Base-by-base conservation (phyloP, 169 alveolate species). In the Plasmodium gonderi region DNA sequence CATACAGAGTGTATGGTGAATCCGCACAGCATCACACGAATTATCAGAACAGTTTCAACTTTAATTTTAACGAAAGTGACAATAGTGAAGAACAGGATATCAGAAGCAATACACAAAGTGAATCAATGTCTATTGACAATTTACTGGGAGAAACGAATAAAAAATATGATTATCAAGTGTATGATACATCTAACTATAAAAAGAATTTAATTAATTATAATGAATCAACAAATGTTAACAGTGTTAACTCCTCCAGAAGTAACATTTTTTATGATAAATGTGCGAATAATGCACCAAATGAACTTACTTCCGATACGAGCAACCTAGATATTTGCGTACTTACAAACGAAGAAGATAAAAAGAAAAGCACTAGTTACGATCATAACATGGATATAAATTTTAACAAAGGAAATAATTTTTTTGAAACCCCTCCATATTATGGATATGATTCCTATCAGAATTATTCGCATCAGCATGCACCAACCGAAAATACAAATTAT, bases 31-130 rank as follows among this genome's bases (percentile, higher is more conserved):
- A 85, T 44, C 8, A 49, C 26, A 40, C 23, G 7, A 38, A n/a
- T 51, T 26, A 54, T 4, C 31, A 75, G 14, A 74, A 85, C 33
- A 75, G 44, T 33, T 85, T 85, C 65, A 38, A 38, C 33, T 85
- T 85, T 75, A 76, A 38, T 54, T 85, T 85, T 75, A 76, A 85
- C 40, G 92, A 85, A 33, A 85, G 87, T 31, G 92, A 85, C 26
- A 64, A 85, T 60, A 78, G 79, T 38, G 68, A 38, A 8, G 49
- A 76, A 31, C 40, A 42, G 4, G 85, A 44, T 17, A 23, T 20
- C 47, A 54, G 44, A 14, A 54, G 79, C 45, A 85, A 77, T 75
- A 44, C 64, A 3, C 68, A 75, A 7, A 85, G 92, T 47, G 92
- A 85, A 31, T 38, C 89, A 11, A 74, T 51, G 33, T 85, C 89